phyloP scores from a whole-genome alignment of 768 basidiomycete species.

The Rhodosporidiobolus odoratus region DNA sequence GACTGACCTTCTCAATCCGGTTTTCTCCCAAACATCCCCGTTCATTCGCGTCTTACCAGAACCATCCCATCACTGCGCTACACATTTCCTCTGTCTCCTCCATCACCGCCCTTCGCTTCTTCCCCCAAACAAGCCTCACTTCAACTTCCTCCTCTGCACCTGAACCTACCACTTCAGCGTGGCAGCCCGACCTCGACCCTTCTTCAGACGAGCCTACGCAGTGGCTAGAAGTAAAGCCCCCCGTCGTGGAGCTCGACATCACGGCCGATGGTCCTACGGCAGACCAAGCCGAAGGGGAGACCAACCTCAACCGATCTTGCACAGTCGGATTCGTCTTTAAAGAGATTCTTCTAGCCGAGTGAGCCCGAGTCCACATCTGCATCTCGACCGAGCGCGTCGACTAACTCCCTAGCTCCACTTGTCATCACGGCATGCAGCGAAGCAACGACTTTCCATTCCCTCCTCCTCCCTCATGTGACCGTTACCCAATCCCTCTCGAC shows the following conservation, averaged over 20 bases:
- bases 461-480: too few relatives aligned
- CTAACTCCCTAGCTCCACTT: neutral
- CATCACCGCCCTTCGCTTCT: neutral
- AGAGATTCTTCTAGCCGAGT: neutral
- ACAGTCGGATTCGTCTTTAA: slow-evolving; percentile 3
- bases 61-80: neutral
- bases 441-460: neutral
- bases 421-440: neutral
- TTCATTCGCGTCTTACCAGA: neutral
- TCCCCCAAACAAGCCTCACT: neutral
- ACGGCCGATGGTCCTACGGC: neutral
- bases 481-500: too few relatives aligned
- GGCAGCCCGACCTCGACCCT: neutral
- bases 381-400: too few relatives aligned
- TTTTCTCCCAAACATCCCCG: neutral
- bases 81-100: neutral
- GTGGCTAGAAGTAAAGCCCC: neutral
- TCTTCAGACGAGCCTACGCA: neutral
- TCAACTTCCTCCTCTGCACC: neutral
- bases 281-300: neutral
- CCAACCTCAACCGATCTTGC: neutral
- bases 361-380: too few relatives aligned
- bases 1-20: too few relatives aligned
- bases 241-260: neutral
- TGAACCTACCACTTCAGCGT: neutral